Evolutionary conservation across 2,329 filamentous ascomycete species (phyloP), one percentile per base, ranked within the genome.

Genomic region (Fusarium mexicanum): DNA sequence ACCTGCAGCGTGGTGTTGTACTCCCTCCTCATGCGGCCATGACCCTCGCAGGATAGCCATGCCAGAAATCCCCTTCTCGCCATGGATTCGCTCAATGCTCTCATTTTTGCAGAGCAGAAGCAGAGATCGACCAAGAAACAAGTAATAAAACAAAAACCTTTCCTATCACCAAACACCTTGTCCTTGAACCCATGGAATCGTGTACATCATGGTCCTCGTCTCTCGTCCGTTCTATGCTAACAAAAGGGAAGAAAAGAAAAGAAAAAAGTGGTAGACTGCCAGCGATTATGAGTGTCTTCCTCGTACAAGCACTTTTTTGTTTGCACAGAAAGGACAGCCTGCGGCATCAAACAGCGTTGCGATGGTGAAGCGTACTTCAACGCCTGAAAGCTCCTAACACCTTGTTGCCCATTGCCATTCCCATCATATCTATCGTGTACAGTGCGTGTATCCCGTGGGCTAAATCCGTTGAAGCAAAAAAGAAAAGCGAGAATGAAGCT

Each of bases 381-480:
- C 47, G 46, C 57, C 37, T 57, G 40, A 53, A 46, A 66, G 47
- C 65, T 31, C 72, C 73, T 38, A 73, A 75, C 75, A 62, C 75
- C 75, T 14, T 38, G 51, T 77, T 53, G n/a, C 59, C 58, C 57
- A 29, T 63, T 65, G 35, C 53, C 44, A 29, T 44, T 54, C 61
- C 59, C 61, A 48, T 67, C 64, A 66, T 68, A 67, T 77, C 63
- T 68, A 74, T 68, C 74, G 64, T 70, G 55, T 75, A 72, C 69
- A 73, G 31, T 48, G 55, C 35, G 43, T 73, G 55, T 74, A 55
- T 72, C 54, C 53, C 31, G 26, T 55, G 24, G 63, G 71, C 63
- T 62, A 48, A 69, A 53, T 61, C 63, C 61, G 12, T 64, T 46
- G 57, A 64, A 72, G 29, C 13, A 53, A 41, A 61, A 67, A 37